Base-by-base conservation (phyloP, 2,329 filamentous ascomycete species). In the Ophiostoma piceae region DNA sequence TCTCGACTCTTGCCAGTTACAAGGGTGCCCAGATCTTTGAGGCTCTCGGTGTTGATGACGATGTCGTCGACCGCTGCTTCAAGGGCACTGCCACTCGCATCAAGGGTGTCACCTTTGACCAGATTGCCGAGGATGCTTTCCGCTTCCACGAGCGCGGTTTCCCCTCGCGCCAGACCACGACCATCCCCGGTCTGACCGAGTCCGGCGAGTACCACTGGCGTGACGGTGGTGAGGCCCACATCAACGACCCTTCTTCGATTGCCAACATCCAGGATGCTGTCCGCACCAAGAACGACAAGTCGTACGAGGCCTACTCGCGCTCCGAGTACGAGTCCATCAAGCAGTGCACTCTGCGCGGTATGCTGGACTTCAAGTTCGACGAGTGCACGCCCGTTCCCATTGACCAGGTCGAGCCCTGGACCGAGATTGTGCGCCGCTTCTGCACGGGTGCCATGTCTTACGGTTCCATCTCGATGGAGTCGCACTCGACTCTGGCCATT, bases 1-100 rank as follows among this genome's bases (percentile, higher is more conserved):
- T 98, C 74, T 97, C 94, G 7, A 98, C 94, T 41, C 84, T 98
- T 65, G 92, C 94, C 77, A 94, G 91, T 74, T 98, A 98, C 84
- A 98, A 98, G 84, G 94, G 94, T 77, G 94, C 94, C 70, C 94
- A 98, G 82, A 98, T 98, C 74, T 98, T 97, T 75, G 94, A 98
- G 79, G 93, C 94, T 67, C 90, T 98, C 62, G 94, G 94, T 80
- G 89, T 97, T 43, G 94, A 97, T 76, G 94, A 97, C 79, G 85
- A 86, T 26, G 94, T 98, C 66, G 92, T 98, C 68, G 94, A 98
- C 78, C 89, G 92, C 75, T 97, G 94, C 84, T 98, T 98, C 82
- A 90, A 90, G 76, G 94, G 94, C 73, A 98, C 94, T 69, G 94
- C 94, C 8, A 96, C 93, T 68, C 92, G 94, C 79, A 96, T 98